Conservation (phyloP, 2,329 filamentous ascomycete genomes). For the Apiospora phragmitis region DNA sequence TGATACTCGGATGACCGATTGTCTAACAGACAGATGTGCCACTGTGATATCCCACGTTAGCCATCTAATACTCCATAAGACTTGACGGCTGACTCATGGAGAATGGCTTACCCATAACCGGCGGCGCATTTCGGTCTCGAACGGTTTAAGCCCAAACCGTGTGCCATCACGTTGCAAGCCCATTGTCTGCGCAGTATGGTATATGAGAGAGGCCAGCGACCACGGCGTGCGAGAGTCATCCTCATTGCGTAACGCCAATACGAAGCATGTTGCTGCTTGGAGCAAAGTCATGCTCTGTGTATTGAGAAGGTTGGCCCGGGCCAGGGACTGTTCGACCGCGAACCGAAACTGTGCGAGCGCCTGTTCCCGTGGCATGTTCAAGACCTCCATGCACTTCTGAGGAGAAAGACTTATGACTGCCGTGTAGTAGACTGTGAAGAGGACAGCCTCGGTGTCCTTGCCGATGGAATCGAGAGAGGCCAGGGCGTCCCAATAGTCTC, state of each 20-base stretch:
- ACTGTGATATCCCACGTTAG: neutral
- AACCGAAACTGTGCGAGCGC: neutral
- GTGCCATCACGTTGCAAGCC: conserved; percentile 11
- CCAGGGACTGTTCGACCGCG: conserved; percentile 4
- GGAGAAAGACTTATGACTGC: neutral
- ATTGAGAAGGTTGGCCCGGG: neutral
- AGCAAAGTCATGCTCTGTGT: conserved; percentile 8
- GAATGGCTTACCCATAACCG: neutral
- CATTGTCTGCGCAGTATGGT: neutral
- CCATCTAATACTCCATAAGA: neutral
- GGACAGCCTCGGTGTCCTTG: conserved; percentile 21
- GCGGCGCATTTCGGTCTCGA: conserved; percentile 7
- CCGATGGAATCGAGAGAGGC: conserved; percentile 19
- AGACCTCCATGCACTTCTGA: neutral
- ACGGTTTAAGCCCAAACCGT: conserved; percentile 10
- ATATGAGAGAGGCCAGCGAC: conserved; percentile 3
- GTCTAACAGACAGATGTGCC: conserved; percentile 9
- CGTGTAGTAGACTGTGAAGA: conserved; percentile 2
- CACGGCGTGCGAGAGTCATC: conserved; percentile 5
- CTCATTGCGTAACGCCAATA: conserved; percentile 1
- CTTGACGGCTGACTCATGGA: too few relatives aligned
- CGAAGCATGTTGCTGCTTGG: neutral
- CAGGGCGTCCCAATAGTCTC: conserved; percentile 12
- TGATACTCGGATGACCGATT: conserved; percentile 6
- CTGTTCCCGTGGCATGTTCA: neutral